phyloP scores from a whole-genome alignment of 2,329 filamentous ascomycete genomes.

The Exophiala spinifera region DNA sequence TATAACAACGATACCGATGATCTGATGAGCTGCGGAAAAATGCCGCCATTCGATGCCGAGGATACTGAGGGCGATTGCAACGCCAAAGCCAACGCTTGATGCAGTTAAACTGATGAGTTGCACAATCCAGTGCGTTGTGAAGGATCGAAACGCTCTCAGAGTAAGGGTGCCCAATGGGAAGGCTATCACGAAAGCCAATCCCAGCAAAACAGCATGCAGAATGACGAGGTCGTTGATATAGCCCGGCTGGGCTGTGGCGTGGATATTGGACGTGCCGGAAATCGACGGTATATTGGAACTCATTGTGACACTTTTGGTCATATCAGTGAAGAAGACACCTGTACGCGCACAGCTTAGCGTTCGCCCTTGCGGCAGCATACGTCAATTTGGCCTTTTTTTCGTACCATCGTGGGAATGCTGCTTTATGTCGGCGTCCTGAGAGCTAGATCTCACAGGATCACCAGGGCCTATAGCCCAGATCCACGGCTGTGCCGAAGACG shows the following conservation, averaged over 20 bases:
- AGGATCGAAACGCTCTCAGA: constrained; percentile 34
- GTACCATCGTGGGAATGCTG: constrained; percentile 14
- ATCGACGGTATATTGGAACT: constrained; percentile 30
- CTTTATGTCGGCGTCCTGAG: constrained; percentile 9
- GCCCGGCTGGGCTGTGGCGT: constrained; percentile 2
- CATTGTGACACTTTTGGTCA: constrained; percentile 17
- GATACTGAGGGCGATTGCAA: constrained; percentile 40
- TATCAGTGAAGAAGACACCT: constrained; percentile 18
- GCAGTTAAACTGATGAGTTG: constrained; percentile 38
- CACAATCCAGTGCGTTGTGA: constrained; percentile 40
- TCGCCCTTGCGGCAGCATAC: no score
- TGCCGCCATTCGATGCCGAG: constrained; percentile 37
- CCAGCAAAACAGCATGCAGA: constrained; percentile 34
- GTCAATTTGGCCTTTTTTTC: no score
- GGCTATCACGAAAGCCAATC: constrained; percentile 33
- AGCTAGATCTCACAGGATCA: constrained; percentile 3
- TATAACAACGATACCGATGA: constrained; percentile 42
- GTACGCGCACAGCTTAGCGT: not conserved
- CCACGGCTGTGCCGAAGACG: constrained; percentile 7
- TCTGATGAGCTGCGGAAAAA: constrained; percentile 45
- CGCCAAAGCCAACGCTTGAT: constrained; percentile 36
- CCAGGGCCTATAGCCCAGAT: constrained; percentile 16
- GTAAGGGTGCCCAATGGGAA: constrained; percentile 35
- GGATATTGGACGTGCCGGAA: constrained; percentile 33
- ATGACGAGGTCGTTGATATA: constrained; percentile 7